Evolutionary conservation across 1,139 yeast species (phyloP), one percentile per base, ranked within the genome.

Genomic region (Petasospora fabianii): DNA sequence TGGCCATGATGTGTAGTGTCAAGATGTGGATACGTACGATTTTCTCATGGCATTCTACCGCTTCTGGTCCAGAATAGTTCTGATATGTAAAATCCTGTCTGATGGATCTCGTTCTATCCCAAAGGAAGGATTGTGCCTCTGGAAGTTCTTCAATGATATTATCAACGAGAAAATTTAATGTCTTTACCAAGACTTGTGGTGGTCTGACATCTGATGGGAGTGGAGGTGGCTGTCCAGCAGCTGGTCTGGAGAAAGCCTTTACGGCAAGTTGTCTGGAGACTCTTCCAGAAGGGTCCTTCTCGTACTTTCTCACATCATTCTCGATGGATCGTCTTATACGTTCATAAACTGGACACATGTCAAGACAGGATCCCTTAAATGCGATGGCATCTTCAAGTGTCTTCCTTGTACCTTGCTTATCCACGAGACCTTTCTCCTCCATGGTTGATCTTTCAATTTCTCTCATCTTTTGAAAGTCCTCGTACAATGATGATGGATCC

Each of bases 221-320:
- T 4, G 97, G 96, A 5, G 97, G 97, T 1, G 97, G 96, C 52
- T 94, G 97, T 10, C 98, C 98, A 1, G 98, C 97, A 10, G 96
- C 96, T 0, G 99, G 97, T 51, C 99, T 70, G 24, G 96, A 85
- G 59, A 92, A 94, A 2, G 96, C 96, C 61, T 94, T 94, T 7
- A 94, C 77, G 0, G 97, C 97, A 34, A 71, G 69, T 3, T 60
- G 58, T 30, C 75, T 62, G 0, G 90, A 73, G 3, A 88, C 84
- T 46, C 67, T 71, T n/a, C 81, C 80, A 1, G 84, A 75, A 0
- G 80, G 75, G 50, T 83, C 90, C 49, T 73, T 81, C 62, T 92
- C 99, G 54, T 83, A 69, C 10, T 75, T 69, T 48, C 86, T 84
- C 27, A 88, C 95, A 49, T 90, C 90, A 54, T 88, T 87, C 59